Conservation (phyloP, 371 early-diverging fungal species). For the Haplosporangium sp. region DNA sequence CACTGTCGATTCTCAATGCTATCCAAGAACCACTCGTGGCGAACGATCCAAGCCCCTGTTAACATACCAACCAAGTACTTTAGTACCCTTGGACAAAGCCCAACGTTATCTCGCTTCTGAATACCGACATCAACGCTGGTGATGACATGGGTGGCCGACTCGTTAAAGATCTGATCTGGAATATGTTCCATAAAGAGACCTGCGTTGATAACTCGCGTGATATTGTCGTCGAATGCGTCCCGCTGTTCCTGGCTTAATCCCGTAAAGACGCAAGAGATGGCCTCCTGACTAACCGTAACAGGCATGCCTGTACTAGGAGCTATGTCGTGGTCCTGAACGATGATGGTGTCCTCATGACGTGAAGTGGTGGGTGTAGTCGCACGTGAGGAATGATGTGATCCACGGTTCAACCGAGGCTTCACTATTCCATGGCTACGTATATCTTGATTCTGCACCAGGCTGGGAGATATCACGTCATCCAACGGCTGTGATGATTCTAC, state of each 20-base stretch:
- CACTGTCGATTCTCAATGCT: conserved; percentile 22
- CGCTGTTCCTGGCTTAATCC: conserved; percentile 25
- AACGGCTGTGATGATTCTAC: conserved; percentile 21
- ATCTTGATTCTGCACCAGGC: neutral
- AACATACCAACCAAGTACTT: conserved; percentile 40
- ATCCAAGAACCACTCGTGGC: conserved; percentile 39
- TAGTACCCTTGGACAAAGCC: conserved; percentile 29
- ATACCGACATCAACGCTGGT: conserved; percentile 17
- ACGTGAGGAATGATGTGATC: neutral
- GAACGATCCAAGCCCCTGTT: conserved; percentile 32
- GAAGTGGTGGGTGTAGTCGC: neutral
- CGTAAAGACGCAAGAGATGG: conserved; percentile 34
- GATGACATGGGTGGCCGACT: conserved; percentile 31
- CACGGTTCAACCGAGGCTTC: neutral
- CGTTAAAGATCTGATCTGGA: conserved; percentile 26
- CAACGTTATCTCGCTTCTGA: neutral
- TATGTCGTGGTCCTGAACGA: neutral
- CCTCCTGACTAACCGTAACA: neutral
- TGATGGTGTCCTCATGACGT: neutral
- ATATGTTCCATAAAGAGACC: conserved; percentile 41
- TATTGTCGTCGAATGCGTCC: conserved; percentile 16
- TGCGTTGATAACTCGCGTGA: conserved; percentile 29
- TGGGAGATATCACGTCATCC: conserved; percentile 8
- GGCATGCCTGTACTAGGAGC: neutral
- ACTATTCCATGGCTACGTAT: neutral